Evolutionary conservation across 441 rosid genomes (phyloP).

Genomic region (Biscutella auriculata): DNA sequence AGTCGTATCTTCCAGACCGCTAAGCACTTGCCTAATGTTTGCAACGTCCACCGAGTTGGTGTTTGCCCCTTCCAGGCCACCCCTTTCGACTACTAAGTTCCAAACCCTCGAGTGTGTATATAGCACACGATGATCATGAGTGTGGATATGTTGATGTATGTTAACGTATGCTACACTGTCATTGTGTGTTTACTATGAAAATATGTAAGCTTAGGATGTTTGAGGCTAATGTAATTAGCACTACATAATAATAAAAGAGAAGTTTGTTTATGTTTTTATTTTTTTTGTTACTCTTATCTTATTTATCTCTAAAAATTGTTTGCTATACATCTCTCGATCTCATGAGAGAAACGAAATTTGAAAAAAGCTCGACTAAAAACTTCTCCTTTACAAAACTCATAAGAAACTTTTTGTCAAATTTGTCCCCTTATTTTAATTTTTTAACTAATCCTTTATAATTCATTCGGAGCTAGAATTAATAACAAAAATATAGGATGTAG

Average conservation of each 20-base stretch:
- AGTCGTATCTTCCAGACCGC: no score
- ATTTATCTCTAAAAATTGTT: not conserved
- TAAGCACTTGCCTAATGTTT: no score
- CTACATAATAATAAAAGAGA: not conserved
- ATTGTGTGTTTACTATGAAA: not conserved
- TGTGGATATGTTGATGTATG: not conserved
- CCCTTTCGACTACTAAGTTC: not conserved
- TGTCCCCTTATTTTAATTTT: no score
- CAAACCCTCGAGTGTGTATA: not conserved
- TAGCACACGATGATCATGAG: not conserved
- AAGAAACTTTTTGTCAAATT: no score
- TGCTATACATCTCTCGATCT: no score
- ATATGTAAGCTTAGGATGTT: not conserved
- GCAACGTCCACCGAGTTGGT: no score
- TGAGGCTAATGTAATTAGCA: constrained; percentile 9
- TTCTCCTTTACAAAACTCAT: no score
- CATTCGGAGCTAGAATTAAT: no score
- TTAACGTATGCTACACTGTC: not conserved
- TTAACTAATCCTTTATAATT: no score
- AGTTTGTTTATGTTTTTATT: not conserved
- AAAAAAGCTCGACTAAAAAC: no score
- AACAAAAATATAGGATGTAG: no score
- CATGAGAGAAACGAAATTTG: not conserved
- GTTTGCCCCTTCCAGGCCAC: no score
- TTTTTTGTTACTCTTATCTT: not conserved